Percentiles rank a stretch among this genome's conserved stretches.
Evolutionary conservation across 116 monocot genomes (phyloP).

Genomic region (Posidonia oceanica): DNA sequence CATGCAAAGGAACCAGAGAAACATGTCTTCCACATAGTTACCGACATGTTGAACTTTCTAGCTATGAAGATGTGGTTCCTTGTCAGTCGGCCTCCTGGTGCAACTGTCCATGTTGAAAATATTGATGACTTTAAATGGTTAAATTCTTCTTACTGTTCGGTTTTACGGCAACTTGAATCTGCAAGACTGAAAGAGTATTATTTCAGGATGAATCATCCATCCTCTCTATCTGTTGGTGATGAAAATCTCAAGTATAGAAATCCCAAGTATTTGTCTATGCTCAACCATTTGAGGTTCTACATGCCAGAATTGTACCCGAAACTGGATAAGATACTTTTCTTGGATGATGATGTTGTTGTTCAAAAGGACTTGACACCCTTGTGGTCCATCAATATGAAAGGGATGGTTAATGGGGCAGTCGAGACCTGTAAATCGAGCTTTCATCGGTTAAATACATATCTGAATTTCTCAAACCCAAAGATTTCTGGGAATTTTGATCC

Average conservation of each 20-base stretch:
- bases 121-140: constrained; percentile 93
- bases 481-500: constrained; percentile 72
- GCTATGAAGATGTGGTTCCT: constrained; percentile 92
- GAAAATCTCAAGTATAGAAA: constrained; percentile 87
- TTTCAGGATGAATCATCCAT: constrained; percentile 67
- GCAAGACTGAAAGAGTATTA: constrained; percentile 70
- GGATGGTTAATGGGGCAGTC: constrained; percentile 83
- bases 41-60: constrained; percentile 65
- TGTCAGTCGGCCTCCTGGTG: constrained; percentile 32
- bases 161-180: constrained; percentile 82
- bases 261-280: constrained; percentile 90
- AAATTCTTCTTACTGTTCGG: constrained; percentile 84
- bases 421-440: constrained; percentile 84
- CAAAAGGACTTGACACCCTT: constrained; percentile 82
- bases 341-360: constrained; percentile 90
- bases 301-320: constrained; percentile 91
- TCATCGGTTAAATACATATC: constrained; percentile 72
- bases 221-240: constrained; percentile 56
- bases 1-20: constrained; percentile 72
- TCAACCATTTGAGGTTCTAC: constrained; percentile 96
- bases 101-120: constrained; percentile 65
- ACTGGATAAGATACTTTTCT: constrained; percentile 79
- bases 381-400: constrained; percentile 77
- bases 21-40: constrained; percentile 92
- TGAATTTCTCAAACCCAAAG: constrained; percentile 78